Conservation (phyloP, 306 rosid species). For the Prunus mume region DNA sequence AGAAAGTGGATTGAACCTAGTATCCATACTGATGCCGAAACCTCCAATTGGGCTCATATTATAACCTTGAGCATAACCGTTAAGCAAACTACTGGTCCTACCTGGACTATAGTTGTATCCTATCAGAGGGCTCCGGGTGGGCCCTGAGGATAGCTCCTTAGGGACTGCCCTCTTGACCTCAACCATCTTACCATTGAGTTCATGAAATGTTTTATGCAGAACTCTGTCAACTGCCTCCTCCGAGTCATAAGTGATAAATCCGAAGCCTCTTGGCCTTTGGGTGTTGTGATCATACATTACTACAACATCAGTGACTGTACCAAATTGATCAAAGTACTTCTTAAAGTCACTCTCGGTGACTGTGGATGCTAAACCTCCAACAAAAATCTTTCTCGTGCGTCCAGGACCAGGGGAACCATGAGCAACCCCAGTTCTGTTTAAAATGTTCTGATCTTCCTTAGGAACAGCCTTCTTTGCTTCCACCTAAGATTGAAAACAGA, state of each 20-base stretch:
- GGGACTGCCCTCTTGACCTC: constrained; percentile 98
- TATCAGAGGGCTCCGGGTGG: constrained; percentile 63
- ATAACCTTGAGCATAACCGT: constrained; percentile 70
- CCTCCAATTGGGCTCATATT: constrained; percentile 82
- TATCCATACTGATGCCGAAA: constrained; percentile 78
- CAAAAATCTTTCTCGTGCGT: constrained; percentile 83
- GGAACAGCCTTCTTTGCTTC: constrained; percentile 99
- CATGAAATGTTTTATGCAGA: constrained; percentile 79
- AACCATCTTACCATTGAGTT: constrained; percentile 89
- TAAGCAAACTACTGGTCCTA: constrained; percentile 63
- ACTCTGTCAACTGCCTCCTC: constrained; percentile 91
- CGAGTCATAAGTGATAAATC: constrained; percentile 89
- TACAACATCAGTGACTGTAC: constrained; percentile 78
- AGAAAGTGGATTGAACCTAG: constrained; percentile 74
- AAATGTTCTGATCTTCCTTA: constrained; percentile 70
- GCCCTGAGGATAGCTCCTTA: constrained; percentile 80
- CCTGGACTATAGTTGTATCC: constrained; percentile 68
- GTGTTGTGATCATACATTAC: constrained; percentile 98
- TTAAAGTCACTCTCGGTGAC: constrained; percentile 81
- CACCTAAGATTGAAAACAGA: constrained; percentile 56
- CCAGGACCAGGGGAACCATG: constrained; percentile 78
- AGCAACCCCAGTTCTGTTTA: constrained; percentile 50
- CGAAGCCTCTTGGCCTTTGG: constrained; percentile 94
- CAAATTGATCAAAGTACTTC: constrained; percentile 83
- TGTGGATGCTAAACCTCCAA: constrained; percentile 88